These are phyloP conservation scores for Aleurites moluccanus DNA, from an alignment of 441 rosid species.

Conservation along the genomic window DNA sequence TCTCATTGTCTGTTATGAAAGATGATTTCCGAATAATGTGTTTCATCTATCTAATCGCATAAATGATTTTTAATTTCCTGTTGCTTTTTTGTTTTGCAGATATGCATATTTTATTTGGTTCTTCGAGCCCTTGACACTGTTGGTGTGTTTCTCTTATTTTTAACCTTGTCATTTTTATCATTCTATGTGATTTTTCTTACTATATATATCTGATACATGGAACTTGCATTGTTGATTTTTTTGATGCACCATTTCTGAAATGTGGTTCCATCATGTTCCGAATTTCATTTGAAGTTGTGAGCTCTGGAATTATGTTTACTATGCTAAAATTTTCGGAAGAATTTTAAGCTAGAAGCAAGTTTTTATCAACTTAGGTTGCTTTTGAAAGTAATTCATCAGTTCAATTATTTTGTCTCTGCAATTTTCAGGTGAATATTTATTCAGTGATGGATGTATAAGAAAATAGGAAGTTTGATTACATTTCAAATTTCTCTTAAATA, in stretches of 20 bases:
- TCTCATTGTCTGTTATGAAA: background rate
- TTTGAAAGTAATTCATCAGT: background rate
- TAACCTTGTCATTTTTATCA: constrained; percentile 6
- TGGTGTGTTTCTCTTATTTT: constrained; percentile 59
- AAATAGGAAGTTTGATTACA: background rate
- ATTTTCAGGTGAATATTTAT: background rate
- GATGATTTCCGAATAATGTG: background rate
- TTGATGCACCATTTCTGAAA: background rate
- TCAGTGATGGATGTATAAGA: background rate
- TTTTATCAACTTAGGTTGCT: background rate
- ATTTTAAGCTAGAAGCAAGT: background rate
- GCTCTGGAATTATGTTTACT: background rate
- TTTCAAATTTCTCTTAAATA: background rate
- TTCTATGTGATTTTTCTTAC: background rate
- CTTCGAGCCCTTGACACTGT: constrained; percentile 98
- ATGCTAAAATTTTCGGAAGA: background rate
- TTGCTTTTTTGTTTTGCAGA: constrained; percentile 47
- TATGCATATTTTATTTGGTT: constrained; percentile 93
- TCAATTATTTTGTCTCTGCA: background rate
- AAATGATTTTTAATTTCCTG: background rate
- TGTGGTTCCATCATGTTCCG: background rate
- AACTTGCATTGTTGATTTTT: background rate
- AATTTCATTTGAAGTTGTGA: background rate
- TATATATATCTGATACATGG: background rate
- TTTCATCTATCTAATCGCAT: constrained; percentile 7